Evolutionary conservation across 805 yeast species (phyloP).

Genomic region (Clavispora phyllophila): DNA sequence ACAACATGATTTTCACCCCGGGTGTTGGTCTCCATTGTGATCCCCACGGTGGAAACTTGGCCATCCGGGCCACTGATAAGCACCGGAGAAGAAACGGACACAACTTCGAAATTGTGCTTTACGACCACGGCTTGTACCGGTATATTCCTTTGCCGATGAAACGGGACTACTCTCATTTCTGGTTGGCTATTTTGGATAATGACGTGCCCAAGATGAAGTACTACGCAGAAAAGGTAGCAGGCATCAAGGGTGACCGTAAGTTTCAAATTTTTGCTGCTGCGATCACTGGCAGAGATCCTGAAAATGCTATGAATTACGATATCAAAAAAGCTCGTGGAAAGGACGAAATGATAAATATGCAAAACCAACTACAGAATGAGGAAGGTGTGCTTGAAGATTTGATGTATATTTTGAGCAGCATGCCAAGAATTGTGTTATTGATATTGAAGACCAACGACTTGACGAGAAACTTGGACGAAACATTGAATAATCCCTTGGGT

Average conservation of each 20-base stretch:
- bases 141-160: slow-evolving; percentile 74
- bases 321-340: slow-evolving; percentile 47
- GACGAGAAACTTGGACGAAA: slow-evolving; percentile 83
- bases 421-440: slow-evolving; percentile 82
- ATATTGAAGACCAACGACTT: slow-evolving; percentile 92
- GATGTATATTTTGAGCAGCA: slow-evolving; percentile 69
- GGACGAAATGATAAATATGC: slow-evolving; percentile 67
- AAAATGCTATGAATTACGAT: slow-evolving; percentile 65
- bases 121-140: slow-evolving; percentile 93
- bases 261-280: slow-evolving; percentile 89
- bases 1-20: slow-evolving; percentile 93
- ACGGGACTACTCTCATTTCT: slow-evolving; percentile 80
- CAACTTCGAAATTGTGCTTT: slow-evolving; percentile 86
- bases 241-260: slow-evolving; percentile 63
- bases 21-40: slow-evolving; percentile 93
- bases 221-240: slow-evolving; percentile 77
- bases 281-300: slow-evolving; percentile 87
- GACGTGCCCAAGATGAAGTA: slow-evolving; percentile 60
- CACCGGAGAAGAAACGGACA: slow-evolving; percentile 35
- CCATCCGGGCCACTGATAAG: slow-evolving; percentile 48
- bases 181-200: slow-evolving; percentile 81
- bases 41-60: slow-evolving; percentile 96
- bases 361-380: slow-evolving; percentile 48
- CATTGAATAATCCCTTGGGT: slow-evolving; percentile 75
- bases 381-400: slow-evolving; percentile 65